These are phyloP conservation scores for Rubia balearica DNA, from an alignment of 305 asterid genomes.

Conservation along the genomic window DNA sequence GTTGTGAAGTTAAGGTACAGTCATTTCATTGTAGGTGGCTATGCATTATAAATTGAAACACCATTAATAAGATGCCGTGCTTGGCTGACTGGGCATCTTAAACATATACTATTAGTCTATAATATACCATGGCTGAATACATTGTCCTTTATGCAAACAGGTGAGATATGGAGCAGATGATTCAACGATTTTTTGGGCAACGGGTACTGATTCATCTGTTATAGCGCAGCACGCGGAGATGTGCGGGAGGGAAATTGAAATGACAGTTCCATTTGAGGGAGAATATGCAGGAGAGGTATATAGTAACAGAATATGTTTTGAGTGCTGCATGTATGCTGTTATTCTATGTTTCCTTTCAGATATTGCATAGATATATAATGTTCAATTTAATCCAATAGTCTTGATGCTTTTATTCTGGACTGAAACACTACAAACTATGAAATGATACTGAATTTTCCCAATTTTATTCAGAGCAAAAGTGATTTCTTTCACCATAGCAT, in stretches of 20 bases:
- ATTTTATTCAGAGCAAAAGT: neutral
- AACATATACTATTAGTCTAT: neutral
- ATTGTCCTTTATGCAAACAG: slow-evolving; percentile 34
- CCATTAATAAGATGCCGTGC: neutral
- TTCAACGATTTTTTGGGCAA: slow-evolving; percentile 96
- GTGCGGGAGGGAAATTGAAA: slow-evolving; percentile 76
- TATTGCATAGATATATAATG: neutral
- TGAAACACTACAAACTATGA: neutral
- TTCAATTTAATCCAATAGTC: neutral
- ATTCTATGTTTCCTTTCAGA: neutral
- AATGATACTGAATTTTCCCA: neutral
- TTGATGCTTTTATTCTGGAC: neutral
- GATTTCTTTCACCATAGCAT: neutral
- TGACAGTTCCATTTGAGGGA: slow-evolving; percentile 95
- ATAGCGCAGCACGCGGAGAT: slow-evolving; percentile 64
- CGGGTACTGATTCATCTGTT: slow-evolving; percentile 49
- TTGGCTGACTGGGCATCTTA: neutral
- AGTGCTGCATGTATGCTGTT: neutral
- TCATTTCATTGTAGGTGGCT: neutral
- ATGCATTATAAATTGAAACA: neutral
- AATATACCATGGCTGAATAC: neutral
- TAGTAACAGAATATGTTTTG: neutral
- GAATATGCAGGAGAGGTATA: slow-evolving; percentile 73
- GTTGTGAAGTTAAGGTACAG: slow-evolving; percentile 90
- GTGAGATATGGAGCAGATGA: slow-evolving; percentile 74